These are phyloP conservation scores for Schizopora paradoxa DNA, from an alignment of 1,284 basidiomycete genomes.

Conservation along the genomic window DNA sequence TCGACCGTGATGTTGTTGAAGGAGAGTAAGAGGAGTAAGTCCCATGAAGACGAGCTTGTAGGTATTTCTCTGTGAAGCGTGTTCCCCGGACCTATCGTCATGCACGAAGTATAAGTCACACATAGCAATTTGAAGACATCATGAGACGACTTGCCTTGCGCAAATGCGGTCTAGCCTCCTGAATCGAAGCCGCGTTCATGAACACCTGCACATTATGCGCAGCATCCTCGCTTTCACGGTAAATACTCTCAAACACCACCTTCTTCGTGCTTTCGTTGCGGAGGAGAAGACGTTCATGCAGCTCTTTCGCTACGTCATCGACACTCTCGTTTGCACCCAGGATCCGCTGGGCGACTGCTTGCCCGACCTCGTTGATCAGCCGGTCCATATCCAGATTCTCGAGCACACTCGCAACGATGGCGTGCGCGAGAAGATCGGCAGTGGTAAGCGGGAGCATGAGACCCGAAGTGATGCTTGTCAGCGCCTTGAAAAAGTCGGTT, in stretches of 20 bases:
- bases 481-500: slow-evolving; percentile 93
- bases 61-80: slow-evolving; percentile 92
- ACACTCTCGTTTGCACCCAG: slow-evolving; percentile 87
- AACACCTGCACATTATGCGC: slow-evolving; percentile 89
- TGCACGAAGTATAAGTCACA: not conserved
- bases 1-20: slow-evolving; percentile 32
- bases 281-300: slow-evolving; percentile 87
- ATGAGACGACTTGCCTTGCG: slow-evolving; percentile 57
- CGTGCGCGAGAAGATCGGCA: slow-evolving; percentile 93
- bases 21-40: slow-evolving; percentile 39
- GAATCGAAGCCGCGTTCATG: slow-evolving; percentile 66
- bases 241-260: slow-evolving; percentile 94
- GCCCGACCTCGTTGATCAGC: slow-evolving; percentile 88
- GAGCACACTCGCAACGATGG: slow-evolving; percentile 93
- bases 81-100: slow-evolving; percentile 79
- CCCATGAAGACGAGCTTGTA: slow-evolving; percentile 64
- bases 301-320: slow-evolving; percentile 90
- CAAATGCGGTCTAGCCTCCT: slow-evolving; percentile 74
- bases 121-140: slow-evolving; percentile 11
- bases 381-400: slow-evolving; percentile 99
- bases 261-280: slow-evolving; percentile 97
- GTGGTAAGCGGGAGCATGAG: slow-evolving; percentile 96
- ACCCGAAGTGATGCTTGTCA: slow-evolving; percentile 89
- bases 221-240: slow-evolving; percentile 84
- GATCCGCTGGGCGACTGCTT: slow-evolving; percentile 90